A percentile compares a stretch with the other conserved stretches of the same genome.
These are phyloP conservation scores for Corynascus novoguineensis DNA, from an alignment of 495 filamentous ascomycete genomes.

Conservation along the genomic window DNA sequence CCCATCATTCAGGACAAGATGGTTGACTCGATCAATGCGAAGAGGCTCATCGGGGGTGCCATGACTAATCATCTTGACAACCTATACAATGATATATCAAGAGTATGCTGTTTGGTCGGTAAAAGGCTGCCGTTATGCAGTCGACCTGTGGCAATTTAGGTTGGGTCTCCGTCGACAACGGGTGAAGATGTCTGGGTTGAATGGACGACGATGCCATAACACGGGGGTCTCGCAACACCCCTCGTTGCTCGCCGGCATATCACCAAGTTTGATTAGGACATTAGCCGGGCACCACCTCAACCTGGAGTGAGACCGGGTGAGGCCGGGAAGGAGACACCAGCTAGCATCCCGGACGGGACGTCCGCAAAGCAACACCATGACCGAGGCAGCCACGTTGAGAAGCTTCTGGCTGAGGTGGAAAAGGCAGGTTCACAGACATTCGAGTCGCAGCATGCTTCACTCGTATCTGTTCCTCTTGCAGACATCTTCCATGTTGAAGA, in stretches of 20 bases:
- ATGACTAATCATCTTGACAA: not conserved
- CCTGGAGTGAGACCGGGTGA: no score
- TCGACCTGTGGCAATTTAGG: not conserved
- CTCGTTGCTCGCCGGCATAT: not conserved
- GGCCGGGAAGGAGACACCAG: not conserved
- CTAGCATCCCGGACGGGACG: not conserved
- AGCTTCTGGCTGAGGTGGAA: not conserved
- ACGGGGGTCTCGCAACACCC: not conserved
- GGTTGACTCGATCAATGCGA: not conserved
- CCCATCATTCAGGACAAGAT: not conserved
- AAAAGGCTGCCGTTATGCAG: not conserved
- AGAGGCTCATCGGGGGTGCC: not conserved
- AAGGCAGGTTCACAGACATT: not conserved
- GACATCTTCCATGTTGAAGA: not conserved
- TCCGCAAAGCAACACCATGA: not conserved
- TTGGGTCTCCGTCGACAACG: not conserved
- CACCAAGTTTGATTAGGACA: no score
- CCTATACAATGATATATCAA: no score
- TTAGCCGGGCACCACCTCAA: not conserved
- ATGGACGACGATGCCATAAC: not conserved
- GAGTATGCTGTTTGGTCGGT: not conserved
- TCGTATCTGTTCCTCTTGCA: not conserved
- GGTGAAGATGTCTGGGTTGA: not conserved
- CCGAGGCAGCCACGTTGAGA: not conserved
- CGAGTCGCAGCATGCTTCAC: not conserved